Evolutionary conservation across 305 asterid species (phyloP).

Genomic region (Euphrasia arctica): DNA sequence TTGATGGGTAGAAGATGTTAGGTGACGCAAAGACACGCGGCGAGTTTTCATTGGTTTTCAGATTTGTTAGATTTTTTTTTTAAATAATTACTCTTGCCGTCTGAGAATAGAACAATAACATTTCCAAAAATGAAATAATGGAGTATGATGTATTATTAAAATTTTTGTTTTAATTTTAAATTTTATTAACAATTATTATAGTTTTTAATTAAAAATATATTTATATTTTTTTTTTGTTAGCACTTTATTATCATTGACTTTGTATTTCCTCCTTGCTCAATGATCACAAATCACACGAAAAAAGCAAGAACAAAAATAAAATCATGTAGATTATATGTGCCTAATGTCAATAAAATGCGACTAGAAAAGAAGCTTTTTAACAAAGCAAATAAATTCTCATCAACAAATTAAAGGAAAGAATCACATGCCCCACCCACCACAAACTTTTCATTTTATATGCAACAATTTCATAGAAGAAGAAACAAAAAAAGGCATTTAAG

Average conservation of each 20-base stretch:
- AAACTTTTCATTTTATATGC: conserved; percentile 26
- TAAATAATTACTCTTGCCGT: background rate
- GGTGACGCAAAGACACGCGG: conserved; percentile 23
- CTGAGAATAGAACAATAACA: too few species aligned
- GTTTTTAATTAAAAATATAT: too few species aligned
- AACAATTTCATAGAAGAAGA: background rate
- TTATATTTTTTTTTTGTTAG: too few species aligned
- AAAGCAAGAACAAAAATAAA: background rate
- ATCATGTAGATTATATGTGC: conserved; percentile 3
- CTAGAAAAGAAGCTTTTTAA: conserved; percentile 39
- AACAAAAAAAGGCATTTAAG: conserved; percentile 1
- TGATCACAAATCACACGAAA: too few species aligned
- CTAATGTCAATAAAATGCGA: conserved; percentile 32
- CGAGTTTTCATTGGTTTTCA: conserved; percentile 14
- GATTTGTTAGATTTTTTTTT: background rate
- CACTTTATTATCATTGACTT: too few species aligned
- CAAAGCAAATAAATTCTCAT: conserved; percentile 36
- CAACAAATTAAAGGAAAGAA: conserved; percentile 28
- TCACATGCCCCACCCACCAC: conserved; percentile 34
- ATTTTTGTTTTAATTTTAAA: too few species aligned
- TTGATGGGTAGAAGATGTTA: background rate
- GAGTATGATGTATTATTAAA: too few species aligned
- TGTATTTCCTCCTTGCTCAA: too few species aligned
- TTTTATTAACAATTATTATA: too few species aligned
- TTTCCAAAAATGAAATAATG: too few species aligned